Percentiles rank a stretch among this genome's conserved stretches.
These are phyloP conservation scores for Acanthamoeba culbertsoni DNA, from an alignment of 208 protist genomes.

Conservation along the genomic window DNA sequence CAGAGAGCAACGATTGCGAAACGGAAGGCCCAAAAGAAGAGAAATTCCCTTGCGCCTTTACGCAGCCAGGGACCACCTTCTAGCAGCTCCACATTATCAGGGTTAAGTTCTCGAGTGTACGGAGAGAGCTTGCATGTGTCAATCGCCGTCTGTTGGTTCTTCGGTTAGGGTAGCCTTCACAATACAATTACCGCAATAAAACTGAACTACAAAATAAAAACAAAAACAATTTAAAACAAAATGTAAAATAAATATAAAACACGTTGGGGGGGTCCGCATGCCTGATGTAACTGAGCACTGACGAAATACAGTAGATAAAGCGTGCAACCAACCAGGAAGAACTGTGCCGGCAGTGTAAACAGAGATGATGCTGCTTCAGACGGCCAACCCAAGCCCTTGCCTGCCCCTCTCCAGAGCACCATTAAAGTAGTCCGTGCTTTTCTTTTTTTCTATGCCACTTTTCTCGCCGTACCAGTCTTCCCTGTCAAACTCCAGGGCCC, in stretches of 20 bases:
- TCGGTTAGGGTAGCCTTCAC: background rate
- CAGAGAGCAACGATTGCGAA: background rate
- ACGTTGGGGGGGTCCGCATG: background rate
- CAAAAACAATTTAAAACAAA: background rate
- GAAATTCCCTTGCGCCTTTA: background rate
- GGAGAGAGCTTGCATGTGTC: conserved; percentile 28
- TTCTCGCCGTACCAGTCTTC: background rate
- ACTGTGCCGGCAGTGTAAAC: background rate
- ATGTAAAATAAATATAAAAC: background rate
- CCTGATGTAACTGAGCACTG: background rate
- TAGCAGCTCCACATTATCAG: background rate
- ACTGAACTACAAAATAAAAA: too few species aligned
- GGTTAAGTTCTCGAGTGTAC: background rate
- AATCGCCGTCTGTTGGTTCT: background rate
- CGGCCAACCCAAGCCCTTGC: background rate
- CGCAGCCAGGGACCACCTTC: background rate
- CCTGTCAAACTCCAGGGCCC: background rate
- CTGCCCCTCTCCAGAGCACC: background rate
- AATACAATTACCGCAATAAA: too few species aligned
- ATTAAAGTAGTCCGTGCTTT: background rate
- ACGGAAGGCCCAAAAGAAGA: conserved; percentile 28
- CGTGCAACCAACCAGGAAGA: background rate
- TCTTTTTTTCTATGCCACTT: background rate
- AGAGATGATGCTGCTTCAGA: background rate
- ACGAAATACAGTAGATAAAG: background rate